These are phyloP conservation scores for Juncus effusus DNA, from an alignment of 176 grass and related monocot genomes.

Conservation along the genomic window DNA sequence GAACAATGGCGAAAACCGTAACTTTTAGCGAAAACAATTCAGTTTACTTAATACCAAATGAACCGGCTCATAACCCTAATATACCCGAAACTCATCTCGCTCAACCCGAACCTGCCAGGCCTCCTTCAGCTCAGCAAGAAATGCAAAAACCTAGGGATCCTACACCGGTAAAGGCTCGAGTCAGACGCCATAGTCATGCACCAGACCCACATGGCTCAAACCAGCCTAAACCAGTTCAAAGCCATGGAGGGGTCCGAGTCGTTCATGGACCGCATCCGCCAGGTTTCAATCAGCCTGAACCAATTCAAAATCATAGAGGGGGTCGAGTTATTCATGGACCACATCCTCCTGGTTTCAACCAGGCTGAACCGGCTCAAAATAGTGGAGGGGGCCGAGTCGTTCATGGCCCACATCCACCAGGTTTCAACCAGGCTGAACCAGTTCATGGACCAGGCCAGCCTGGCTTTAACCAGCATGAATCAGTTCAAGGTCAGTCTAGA, in stretches of 20 bases:
- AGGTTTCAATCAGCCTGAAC: no score
- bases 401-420: background rate
- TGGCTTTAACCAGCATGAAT: constrained; percentile 24
- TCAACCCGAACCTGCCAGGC: constrained; percentile 7
- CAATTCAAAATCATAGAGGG: constrained; percentile 25
- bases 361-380: constrained; percentile 10
- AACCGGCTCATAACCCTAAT: constrained; percentile 20
- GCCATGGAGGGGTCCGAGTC: constrained; percentile 45
- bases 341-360: background rate
- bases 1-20: constrained; percentile 43
- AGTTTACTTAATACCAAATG: constrained; percentile 42
- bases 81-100: background rate
- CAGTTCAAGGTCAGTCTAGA: background rate
- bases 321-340: background rate
- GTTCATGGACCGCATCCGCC: constrained; percentile 13
- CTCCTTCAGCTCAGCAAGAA: constrained; percentile 13
- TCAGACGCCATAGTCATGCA: background rate
- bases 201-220: background rate
- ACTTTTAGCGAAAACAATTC: constrained; percentile 49
- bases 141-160: constrained; percentile 23
- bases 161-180: constrained; percentile 15
- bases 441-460: background rate
- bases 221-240: constrained; percentile 34
- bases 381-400: background rate
- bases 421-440: background rate